Base-by-base conservation (phyloP, 306 rosid genomes). In the Pyrus communis region DNA sequence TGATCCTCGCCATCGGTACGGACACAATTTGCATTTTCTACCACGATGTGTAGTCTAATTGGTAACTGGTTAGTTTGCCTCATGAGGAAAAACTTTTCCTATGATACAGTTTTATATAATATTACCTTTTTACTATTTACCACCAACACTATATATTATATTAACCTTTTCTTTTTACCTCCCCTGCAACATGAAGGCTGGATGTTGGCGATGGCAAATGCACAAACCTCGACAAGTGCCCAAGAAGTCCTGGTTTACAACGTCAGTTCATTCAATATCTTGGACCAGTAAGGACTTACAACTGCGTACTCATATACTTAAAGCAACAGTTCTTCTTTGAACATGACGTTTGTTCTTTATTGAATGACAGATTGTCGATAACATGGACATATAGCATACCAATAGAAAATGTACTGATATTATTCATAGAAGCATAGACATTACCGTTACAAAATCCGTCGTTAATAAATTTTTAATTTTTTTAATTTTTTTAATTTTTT, bases 171-270 rank as follows among this genome's bases (percentile, higher is more conserved):
- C 55, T 17, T 49, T 49, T 49, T 51, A 51, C 0, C 45, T 21
- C 27, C 35, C 17, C 13, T 73, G 80, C 4, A 58, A 74, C 52
- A 0, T 79, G 43, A 61, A 84, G 90, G 90, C 72, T 87, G 85
- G 90, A 87, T 78, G 84, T 87, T 46, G 90, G 90, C 46, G 90
- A 87, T 21, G 86, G 90, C 21, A 87, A 84, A 74, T 85, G 73
- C 33, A 17, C 71, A 57, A 80, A 77, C 55, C 81, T 77, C 46
- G 71, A 82, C 74, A 82, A 80, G 72, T 87, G 90, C 27, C 78
- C 54, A 6, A 82, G 88, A 49, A 57, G 21, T 51, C 21, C 62
- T 35, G 81, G 58, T 59, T 78, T 87, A 42, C 75, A 77, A 33
- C 85, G 58, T 27, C 86, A 87, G 62, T 84, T 80, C 83, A 87